Base-by-base conservation (phyloP, 2,329 filamentous ascomycete species). In the Bipolaris bicolor region DNA sequence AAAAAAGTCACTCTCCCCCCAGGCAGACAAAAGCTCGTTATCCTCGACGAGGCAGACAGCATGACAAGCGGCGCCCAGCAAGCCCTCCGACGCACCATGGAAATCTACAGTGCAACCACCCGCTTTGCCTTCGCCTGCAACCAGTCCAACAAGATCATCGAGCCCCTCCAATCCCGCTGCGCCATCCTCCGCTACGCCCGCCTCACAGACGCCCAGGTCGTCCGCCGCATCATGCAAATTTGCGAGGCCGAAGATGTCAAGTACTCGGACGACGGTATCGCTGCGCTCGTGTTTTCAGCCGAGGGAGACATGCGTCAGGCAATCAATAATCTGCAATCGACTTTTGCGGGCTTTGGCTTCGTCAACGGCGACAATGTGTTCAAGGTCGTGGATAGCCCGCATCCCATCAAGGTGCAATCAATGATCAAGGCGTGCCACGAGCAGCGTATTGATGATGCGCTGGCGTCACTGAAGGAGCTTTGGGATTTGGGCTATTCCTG, bases 221-320 rank as follows among this genome's bases (percentile, higher is more conserved):
- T 97, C 49, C 93, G 94, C 80, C 86, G 95, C 39, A 78, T 99
- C 60, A 81, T 95, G 78, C 93, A 98, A 74, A 95, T 99, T 67
- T 95, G 92, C 73, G 90, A 95, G 73, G 92, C 92, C 1, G 95
- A 99, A 78, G 88, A 90, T 64, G 92, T 98, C 43, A 84, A 95
- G 73, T 91, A 92, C 78, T 93, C 88, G 49, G 95, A 99, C 68
- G 94, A 98, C 75, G 95, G 95, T 0, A 83, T 98, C 57, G 95
- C 94, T 0, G 95, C 95, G n/a, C 82, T 99, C 33, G 92, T 99
- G 1, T 99, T 99, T 81, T 95, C 90, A 61, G 95, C 95, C 6
- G 95, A 99, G 77, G 95, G 95, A 55, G 95, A 99, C 75, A 99
- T 99, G 95, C 88, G 95, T 60, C 95, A 99, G 79, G 95, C 95